Percentiles rank a stretch among this genome's conserved stretches.
These are phyloP conservation scores for Amoeboaphelidium protococcarum DNA, from an alignment of 371 early-diverging fungal species.

Conservation along the genomic window DNA sequence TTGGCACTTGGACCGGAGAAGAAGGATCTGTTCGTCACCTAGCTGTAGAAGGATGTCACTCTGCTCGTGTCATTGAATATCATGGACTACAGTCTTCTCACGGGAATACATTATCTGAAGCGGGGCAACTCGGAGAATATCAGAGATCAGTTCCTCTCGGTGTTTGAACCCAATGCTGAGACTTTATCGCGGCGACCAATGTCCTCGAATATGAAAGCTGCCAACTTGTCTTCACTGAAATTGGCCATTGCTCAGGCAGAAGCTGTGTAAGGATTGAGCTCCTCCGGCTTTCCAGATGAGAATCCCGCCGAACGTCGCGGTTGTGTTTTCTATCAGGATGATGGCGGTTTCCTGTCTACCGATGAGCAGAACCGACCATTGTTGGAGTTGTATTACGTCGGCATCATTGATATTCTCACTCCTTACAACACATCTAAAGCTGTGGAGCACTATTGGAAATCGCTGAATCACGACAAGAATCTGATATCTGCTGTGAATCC, in stretches of 20 bases:
- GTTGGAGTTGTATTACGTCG: slow-evolving; percentile 57
- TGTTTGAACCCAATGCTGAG: slow-evolving; percentile 25
- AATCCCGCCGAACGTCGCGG: slow-evolving; percentile 14
- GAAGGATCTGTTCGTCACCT: slow-evolving; percentile 36
- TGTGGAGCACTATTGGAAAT: slow-evolving; percentile 58
- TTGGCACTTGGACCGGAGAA: slow-evolving; percentile 63
- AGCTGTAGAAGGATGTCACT: slow-evolving; percentile 53
- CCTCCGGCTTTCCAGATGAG: background rate
- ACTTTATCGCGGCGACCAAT: background rate
- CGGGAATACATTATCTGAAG: slow-evolving; percentile 61
- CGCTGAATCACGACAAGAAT: slow-evolving; percentile 36
- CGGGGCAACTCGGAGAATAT: slow-evolving; percentile 60
- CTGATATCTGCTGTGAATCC: slow-evolving; percentile 71
- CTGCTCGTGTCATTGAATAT: slow-evolving; percentile 47
- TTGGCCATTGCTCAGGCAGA: background rate
- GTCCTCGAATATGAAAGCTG: background rate
- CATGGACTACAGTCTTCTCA: slow-evolving; percentile 87
- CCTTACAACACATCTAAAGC: slow-evolving; percentile 59
- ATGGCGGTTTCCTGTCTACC: slow-evolving; percentile 64
- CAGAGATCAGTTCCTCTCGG: slow-evolving; percentile 53
- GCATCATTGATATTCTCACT: slow-evolving; percentile 86
- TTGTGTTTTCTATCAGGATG: slow-evolving; percentile 59
- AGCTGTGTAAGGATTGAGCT: background rate
- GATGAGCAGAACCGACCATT: slow-evolving; percentile 29
- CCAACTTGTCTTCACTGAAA: background rate